Evolutionary conservation across 208 protist species (phyloP).

Genomic region (Trypanosoma avium): DNA sequence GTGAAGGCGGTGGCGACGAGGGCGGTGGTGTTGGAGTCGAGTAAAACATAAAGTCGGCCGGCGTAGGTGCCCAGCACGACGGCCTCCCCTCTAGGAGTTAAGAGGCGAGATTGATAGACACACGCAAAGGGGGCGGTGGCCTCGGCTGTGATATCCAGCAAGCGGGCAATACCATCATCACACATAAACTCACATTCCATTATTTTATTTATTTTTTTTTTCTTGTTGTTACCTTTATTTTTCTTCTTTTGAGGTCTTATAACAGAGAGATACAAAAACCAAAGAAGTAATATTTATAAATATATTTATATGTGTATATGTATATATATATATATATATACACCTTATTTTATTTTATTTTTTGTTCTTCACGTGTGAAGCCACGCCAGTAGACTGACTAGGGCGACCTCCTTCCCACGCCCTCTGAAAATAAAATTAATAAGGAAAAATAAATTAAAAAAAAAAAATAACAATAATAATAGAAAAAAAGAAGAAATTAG

Average conservation of each 20-base stretch:
- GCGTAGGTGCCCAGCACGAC: conserved; percentile 15
- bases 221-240: not conserved
- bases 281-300: too few relatives aligned
- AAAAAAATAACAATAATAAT: not conserved
- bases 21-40: conserved; percentile 12
- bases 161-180: conserved; percentile 23
- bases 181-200: conserved; percentile 33
- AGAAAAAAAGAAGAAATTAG: conserved; percentile 3
- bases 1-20: conserved; percentile 25
- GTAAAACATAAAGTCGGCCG: conserved; percentile 27
- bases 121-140: conserved; percentile 21
- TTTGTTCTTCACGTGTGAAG: too few relatives aligned
- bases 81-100: conserved; percentile 17
- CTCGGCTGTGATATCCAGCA: conserved; percentile 18
- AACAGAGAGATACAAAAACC: too few relatives aligned
- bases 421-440: not conserved
- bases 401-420: not conserved
- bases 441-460: too few relatives aligned
- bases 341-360: too few relatives aligned
- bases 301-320: too few relatives aligned
- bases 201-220: not conserved
- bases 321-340: too few relatives aligned
- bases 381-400: too few relatives aligned
- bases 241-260: too few relatives aligned
- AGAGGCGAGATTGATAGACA: conserved; percentile 22